Evolutionary conservation across 345 rosid genomes (phyloP), one percentile per base, ranked within the genome.

Genomic region (Jatropha curcas): DNA sequence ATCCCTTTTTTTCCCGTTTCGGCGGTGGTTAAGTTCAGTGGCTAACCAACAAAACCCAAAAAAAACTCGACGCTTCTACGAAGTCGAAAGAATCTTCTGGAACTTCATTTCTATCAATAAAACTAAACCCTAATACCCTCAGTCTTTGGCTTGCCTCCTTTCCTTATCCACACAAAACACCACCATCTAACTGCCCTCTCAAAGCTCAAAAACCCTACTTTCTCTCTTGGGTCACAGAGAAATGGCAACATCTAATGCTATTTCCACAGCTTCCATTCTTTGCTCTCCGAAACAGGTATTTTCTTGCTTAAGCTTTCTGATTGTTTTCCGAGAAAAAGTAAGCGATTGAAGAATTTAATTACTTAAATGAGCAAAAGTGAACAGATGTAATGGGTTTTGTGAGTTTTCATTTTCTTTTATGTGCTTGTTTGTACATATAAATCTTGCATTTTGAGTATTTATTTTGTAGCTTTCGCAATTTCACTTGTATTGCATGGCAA

Each of bases 191-290:
- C 53, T 3, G 1, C 53, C 1, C 45, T 41, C 45, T 45, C 50
- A 50, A 48, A 74, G 33, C 68, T 33, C 65, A 28, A 24, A 68
- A 56, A 51, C 33, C 70, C 7, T 37, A 57, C 57, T 10, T 4
- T 56, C 30, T 10, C 30, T 24, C 27, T 10, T 5, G 25, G 25
- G 34, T 31, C 17, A 52, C 20, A 30, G 1, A 17, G 34, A 62
- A 73, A 92, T 92, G 98, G 94, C 96, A 16, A 88, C 94, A 1
- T 89, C 96, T 24, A 89, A 89, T 74, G 92, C 94, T 65, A 82
- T 92, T 33, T 86, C 89, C 17, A 81, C 92, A 0, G 89, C 93
- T 25, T 90, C 91, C 57, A 75, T 89, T 27, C 78, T 92, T 73
- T 88, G 92, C 85, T 82, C 90, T 61, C 85, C 91, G 60, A 89